Percentiles rank a stretch among this genome's conserved stretches.
Evolutionary conservation across 345 rosid species (phyloP).

Genomic region (Clarkia xantiana): DNA sequence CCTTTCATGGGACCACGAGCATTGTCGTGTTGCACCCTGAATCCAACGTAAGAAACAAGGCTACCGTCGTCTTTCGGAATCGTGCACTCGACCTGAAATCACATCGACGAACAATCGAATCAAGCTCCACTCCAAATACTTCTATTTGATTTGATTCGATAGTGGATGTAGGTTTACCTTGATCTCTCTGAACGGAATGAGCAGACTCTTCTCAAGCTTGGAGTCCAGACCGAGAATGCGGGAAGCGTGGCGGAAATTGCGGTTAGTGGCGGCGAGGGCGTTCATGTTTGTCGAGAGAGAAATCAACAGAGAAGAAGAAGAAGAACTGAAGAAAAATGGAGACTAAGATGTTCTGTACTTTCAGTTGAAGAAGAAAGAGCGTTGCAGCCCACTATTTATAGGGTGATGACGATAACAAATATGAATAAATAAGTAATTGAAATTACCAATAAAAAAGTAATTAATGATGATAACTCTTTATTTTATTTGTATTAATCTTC

Average conservation of each 20-base stretch:
- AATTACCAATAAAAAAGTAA: too few relatives aligned
- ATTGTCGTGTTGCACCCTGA: constrained; percentile 95
- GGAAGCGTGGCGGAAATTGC: constrained; percentile 82
- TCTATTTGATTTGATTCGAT: too few relatives aligned
- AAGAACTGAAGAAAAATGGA: constrained; percentile 1
- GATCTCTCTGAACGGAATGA: constrained; percentile 94
- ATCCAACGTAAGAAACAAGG: constrained; percentile 72
- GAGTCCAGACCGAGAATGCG: constrained; percentile 87
- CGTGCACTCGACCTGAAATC: constrained; percentile 81
- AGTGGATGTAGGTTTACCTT: constrained; percentile 18
- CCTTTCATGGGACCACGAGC: constrained; percentile 99
- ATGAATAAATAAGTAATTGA: too few relatives aligned
- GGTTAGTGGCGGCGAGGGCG: constrained; percentile 84
- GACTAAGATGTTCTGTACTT: background rate
- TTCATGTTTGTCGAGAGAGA: constrained; percentile 37
- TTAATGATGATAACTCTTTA: too few relatives aligned
- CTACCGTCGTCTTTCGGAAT: constrained; percentile 94
- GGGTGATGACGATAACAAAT: too few relatives aligned
- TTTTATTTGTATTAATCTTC: too few relatives aligned
- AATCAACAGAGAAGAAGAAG: background rate
- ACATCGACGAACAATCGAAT: background rate
- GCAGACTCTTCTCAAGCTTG: constrained; percentile 67
- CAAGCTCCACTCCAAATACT: too few relatives aligned
- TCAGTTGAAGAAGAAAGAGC: background rate
- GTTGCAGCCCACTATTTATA: background rate